Evolutionary conservation across 768 basidiomycete genomes (phyloP).

Genomic region (Amylocystis lapponica): DNA sequence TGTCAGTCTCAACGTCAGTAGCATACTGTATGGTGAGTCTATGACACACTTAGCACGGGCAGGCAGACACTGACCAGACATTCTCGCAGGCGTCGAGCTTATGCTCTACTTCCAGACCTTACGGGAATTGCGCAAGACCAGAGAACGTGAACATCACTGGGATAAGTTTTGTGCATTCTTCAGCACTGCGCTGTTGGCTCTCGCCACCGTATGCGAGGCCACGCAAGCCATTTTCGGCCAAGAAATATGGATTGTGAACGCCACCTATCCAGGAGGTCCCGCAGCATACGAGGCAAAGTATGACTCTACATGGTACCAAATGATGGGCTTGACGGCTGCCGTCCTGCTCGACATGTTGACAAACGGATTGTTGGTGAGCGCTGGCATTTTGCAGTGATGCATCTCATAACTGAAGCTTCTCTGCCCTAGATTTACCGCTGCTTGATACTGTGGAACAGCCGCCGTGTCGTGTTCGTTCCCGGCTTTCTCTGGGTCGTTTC

Average conservation of each 20-base stretch:
- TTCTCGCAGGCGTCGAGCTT: constrained; percentile 22
- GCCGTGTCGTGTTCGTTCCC: constrained; percentile 1
- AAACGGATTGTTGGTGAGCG: constrained; percentile 33
- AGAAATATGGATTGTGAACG: constrained; percentile 33
- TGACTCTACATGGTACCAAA: constrained; percentile 25
- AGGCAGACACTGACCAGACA: background rate
- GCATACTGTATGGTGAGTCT: constrained; percentile 22
- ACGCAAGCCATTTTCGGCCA: constrained; percentile 27
- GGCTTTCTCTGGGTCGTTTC: constrained; percentile 5
- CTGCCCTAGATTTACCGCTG: constrained; percentile 10
- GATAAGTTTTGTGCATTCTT: constrained; percentile 8
- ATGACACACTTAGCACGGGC: constrained; percentile 3
- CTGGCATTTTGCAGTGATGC: background rate
- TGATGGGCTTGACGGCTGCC: constrained; percentile 17
- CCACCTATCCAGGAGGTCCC: constrained; percentile 30
- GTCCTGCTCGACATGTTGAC: constrained; percentile 29
- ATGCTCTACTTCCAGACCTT: constrained; percentile 22
- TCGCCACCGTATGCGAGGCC: constrained; percentile 28
- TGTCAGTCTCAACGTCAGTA: constrained; percentile 23
- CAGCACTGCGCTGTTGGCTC: constrained; percentile 23
- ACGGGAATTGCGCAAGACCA: constrained; percentile 10
- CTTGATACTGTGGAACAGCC: constrained; percentile 9
- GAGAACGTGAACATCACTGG: background rate
- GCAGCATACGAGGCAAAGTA: constrained; percentile 26
- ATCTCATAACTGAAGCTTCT: background rate